Conservation (phyloP, 257 asterid genomes). For the Solanum corneliomulleri region DNA sequence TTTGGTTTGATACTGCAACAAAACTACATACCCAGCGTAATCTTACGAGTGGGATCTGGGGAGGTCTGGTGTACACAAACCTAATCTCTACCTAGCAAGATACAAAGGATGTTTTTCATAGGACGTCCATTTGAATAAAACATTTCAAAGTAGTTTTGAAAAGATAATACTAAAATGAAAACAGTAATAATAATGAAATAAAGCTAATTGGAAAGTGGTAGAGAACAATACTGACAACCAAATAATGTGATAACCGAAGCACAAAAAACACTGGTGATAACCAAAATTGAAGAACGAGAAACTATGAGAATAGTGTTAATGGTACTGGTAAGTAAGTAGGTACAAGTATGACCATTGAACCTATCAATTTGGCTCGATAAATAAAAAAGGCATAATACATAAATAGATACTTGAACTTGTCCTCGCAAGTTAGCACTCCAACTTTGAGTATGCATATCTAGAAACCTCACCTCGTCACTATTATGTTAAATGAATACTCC, state of each 20-base stretch:
- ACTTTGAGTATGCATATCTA: not conserved
- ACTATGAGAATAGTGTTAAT: not conserved
- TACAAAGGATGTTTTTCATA: too few relatives aligned
- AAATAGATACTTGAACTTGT: not conserved
- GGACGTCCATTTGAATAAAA: too few relatives aligned
- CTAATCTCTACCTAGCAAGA: too few relatives aligned
- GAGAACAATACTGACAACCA: not conserved
- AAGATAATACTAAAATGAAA: too few relatives aligned
- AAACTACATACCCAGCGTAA: too few relatives aligned
- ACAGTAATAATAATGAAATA: not conserved
- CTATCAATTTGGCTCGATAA: not conserved
- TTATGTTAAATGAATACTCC: not conserved
- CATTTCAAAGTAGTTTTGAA: too few relatives aligned
- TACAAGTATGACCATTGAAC: not conserved
- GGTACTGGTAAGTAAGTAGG: not conserved
- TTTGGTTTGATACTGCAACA: too few relatives aligned
- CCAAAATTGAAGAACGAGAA: not conserved
- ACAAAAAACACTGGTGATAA: not conserved
- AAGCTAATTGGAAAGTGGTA: not conserved
- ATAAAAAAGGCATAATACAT: too few relatives aligned
- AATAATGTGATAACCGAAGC: not conserved
- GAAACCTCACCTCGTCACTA: not conserved
- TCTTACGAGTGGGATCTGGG: too few relatives aligned
- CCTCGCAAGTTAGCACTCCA: not conserved
- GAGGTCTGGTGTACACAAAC: too few relatives aligned